These are phyloP conservation scores for Heliamphora exappendiculata DNA, from an alignment of 148 eudicot species.

Conservation along the genomic window DNA sequence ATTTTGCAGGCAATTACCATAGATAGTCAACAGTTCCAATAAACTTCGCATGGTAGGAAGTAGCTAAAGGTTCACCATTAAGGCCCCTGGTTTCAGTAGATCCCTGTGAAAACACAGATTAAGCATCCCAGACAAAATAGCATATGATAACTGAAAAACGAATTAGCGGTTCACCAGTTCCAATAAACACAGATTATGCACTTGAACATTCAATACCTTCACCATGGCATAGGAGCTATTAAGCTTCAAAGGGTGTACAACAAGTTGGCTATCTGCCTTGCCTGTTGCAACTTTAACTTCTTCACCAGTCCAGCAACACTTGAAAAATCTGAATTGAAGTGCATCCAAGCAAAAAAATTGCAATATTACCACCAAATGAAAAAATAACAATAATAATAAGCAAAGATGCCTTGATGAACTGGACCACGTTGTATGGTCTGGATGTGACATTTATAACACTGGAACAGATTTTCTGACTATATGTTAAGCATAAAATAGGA, in stretches of 20 bases:
- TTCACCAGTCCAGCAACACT: conserved; percentile 25
- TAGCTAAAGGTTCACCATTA: conserved; percentile 42
- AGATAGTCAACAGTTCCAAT: conserved; percentile 48
- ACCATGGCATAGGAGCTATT: conserved; percentile 31
- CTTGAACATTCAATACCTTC: conserved; percentile 14
- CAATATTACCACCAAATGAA: background rate
- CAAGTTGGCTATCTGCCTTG: conserved; percentile 3
- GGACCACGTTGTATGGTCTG: background rate
- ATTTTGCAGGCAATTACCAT: conserved; percentile 27
- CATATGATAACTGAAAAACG: background rate
- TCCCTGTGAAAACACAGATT: conserved; percentile 24
- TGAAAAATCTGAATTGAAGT: conserved; percentile 20
- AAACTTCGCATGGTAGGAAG: conserved; percentile 40
- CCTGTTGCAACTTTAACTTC: conserved; percentile 30
- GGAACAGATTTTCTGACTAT: background rate
- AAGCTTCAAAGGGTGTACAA: conserved; percentile 28
- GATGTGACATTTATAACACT: background rate
- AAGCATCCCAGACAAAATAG: background rate
- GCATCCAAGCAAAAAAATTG: background rate
- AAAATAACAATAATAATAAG: background rate
- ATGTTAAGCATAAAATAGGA: background rate
- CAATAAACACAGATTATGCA: too few relatives aligned
- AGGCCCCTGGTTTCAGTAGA: conserved; percentile 30
- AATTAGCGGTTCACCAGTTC: background rate
- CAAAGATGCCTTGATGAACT: background rate